Evolutionary conservation across 495 filamentous ascomycete genomes (phyloP).

Genomic region (Cercophora samala): DNA sequence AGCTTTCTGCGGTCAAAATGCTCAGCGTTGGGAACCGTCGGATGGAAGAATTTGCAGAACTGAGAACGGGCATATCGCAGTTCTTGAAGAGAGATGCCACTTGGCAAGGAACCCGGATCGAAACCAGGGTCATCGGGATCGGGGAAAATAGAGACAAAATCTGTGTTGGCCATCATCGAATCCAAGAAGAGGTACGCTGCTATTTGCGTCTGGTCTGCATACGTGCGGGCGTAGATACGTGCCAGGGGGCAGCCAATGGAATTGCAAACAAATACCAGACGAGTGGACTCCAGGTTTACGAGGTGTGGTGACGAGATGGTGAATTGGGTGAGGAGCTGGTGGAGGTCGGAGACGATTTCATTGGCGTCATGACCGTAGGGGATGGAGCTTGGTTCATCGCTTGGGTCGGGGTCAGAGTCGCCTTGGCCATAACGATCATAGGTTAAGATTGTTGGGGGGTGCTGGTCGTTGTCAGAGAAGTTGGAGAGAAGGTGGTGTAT

Average conservation of each 20-base stretch:
- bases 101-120: constrained; percentile 39
- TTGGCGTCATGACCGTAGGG: constrained; percentile 53
- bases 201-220: constrained; percentile 22
- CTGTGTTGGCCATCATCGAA: constrained; percentile 58
- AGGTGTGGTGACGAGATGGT: constrained; percentile 15
- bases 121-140: constrained; percentile 55
- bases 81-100: constrained; percentile 43
- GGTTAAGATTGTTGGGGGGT: constrained; percentile 45
- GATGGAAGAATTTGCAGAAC: constrained; percentile 48
- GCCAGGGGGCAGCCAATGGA: constrained; percentile 59
- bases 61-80: constrained; percentile 45
- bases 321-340: constrained; percentile 48
- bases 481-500: constrained; percentile 41
- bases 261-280: constrained; percentile 53
- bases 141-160: constrained; percentile 58
- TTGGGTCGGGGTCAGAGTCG: constrained; percentile 53
- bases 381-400: constrained; percentile 40
- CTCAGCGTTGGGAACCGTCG: constrained; percentile 54
- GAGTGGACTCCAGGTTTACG: constrained; percentile 1
- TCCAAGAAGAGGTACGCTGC: constrained; percentile 56
- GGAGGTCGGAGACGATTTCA: constrained; percentile 49
- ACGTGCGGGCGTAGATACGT: constrained; percentile 47
- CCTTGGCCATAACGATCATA: constrained; percentile 68
- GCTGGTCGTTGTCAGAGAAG: not conserved
- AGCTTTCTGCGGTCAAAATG: constrained; percentile 53